These are phyloP conservation scores for Alternaria arborescens DNA, from an alignment of 2,329 filamentous ascomycete genomes.

Conservation along the genomic window DNA sequence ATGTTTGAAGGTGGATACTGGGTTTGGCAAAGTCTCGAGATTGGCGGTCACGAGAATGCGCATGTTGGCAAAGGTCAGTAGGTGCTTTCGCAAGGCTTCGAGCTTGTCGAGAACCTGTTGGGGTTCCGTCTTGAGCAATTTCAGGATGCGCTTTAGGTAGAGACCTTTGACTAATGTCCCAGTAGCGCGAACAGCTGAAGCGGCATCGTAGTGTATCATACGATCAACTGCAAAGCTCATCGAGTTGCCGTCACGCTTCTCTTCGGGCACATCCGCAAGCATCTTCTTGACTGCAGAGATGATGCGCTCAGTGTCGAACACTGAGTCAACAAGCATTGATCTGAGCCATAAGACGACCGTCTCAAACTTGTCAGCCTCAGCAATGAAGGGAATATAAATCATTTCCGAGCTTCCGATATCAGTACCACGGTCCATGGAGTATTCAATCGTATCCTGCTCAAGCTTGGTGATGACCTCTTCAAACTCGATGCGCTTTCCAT, in stretches of 20 bases:
- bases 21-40: slow-evolving; percentile 74
- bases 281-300: slow-evolving; percentile 76
- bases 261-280: slow-evolving; percentile 88
- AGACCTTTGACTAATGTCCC: slow-evolving; percentile 85
- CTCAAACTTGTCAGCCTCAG: slow-evolving; percentile 87
- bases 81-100: slow-evolving; percentile 74
- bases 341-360: slow-evolving; percentile 84
- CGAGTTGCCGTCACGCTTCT: slow-evolving; percentile 82
- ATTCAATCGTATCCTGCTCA: slow-evolving; percentile 89
- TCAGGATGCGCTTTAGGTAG: slow-evolving; percentile 86
- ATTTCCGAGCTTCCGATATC: slow-evolving; percentile 82
- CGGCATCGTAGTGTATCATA: slow-evolving; percentile 80
- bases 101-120: slow-evolving; percentile 79
- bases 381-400: slow-evolving; percentile 80
- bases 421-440: slow-evolving; percentile 73
- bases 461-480: slow-evolving; percentile 92
- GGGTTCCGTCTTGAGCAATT: slow-evolving; percentile 79
- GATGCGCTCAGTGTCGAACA: slow-evolving; percentile 79
- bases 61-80: slow-evolving; percentile 87
- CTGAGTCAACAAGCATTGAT: slow-evolving; percentile 84
- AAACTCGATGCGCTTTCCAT: slow-evolving; percentile 81
- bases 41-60: slow-evolving; percentile 86
- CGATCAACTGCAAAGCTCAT: slow-evolving; percentile 71
- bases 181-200: slow-evolving; percentile 78
- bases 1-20: slow-evolving; percentile 80